A percentile compares a stretch with the other conserved stretches of the same genome.
These are phyloP conservation scores for Nemania sp. DNA, from an alignment of 2,329 filamentous ascomycete species.

Conservation along the genomic window DNA sequence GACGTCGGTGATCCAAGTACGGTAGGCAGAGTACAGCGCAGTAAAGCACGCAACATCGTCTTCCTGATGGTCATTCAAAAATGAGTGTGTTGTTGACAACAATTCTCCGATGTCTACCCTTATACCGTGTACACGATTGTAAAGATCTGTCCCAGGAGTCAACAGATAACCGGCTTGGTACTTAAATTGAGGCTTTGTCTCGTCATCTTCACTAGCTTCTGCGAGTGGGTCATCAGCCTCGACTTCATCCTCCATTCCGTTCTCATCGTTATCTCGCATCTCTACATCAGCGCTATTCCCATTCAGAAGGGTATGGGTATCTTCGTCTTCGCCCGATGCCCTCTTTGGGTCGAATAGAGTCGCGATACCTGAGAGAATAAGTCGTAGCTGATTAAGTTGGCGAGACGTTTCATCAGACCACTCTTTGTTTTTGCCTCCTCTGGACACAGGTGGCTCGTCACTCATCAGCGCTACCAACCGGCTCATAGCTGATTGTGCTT, in stretches of 20 bases:
- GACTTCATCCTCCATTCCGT: conserved; percentile 51
- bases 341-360: conserved; percentile 83
- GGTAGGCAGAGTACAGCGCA: conserved; percentile 85
- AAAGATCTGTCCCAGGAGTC: conserved; percentile 61
- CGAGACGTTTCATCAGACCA: conserved; percentile 97
- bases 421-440: conserved; percentile 94
- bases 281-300: conserved; percentile 44
- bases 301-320: conserved; percentile 45
- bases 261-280: conserved; percentile 58
- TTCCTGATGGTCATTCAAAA: conserved; percentile 81
- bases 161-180: conserved; percentile 89
- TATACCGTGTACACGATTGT: conserved; percentile 76
- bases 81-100: conserved; percentile 81
- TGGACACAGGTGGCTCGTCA: conserved; percentile 77
- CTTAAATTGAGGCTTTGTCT: conserved; percentile 81
- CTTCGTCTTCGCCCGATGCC: conserved; percentile 57
- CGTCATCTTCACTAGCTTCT: conserved; percentile 75
- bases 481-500: conserved; percentile 74
- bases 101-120: conserved; percentile 79
- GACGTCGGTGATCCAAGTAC: conserved; percentile 96
- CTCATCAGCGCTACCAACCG: conserved; percentile 80
- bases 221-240: conserved; percentile 57
- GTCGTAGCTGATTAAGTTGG: conserved; percentile 81
- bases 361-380: conserved; percentile 90
- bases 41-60: conserved; percentile 97